Evolutionary conservation across 169 alveolate genomes (phyloP).

Genomic region (Cryptosporidium ubiquitum): DNA sequence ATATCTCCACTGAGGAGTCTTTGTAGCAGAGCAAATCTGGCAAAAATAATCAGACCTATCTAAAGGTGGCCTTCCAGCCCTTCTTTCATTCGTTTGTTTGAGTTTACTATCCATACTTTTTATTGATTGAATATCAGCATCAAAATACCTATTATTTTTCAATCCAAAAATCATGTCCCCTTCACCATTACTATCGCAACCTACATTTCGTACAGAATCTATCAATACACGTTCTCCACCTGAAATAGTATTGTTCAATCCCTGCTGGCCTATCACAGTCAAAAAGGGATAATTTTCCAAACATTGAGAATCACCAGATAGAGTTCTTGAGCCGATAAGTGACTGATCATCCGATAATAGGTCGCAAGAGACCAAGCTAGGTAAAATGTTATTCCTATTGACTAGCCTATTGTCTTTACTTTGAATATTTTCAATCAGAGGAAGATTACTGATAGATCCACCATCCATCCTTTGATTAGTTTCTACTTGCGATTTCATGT

Average conservation of each 20-base stretch:
- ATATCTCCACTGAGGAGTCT: constrained; percentile 73
- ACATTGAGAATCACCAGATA: constrained; percentile 66
- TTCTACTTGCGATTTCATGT: constrained; percentile 60
- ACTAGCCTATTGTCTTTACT: constrained; percentile 41
- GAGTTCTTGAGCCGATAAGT: constrained; percentile 46
- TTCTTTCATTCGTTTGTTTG: constrained; percentile 64
- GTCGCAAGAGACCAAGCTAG: constrained; percentile 42
- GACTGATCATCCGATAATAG: constrained; percentile 61
- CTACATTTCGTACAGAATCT: not conserved
- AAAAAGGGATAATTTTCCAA: constrained; percentile 30
- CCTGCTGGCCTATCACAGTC: not conserved
- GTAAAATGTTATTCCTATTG: constrained; percentile 26
- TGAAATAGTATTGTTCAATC: not conserved
- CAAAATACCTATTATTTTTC: constrained; percentile 21
- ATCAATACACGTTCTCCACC: not conserved
- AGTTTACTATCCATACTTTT: constrained; percentile 55
- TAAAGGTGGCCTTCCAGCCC: constrained; percentile 74
- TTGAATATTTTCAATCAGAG: constrained; percentile 32
- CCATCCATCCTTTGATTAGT: constrained; percentile 15
- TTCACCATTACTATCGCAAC: constrained; percentile 9
- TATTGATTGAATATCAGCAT: constrained; percentile 29
- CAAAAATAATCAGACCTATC: constrained; percentile 72
- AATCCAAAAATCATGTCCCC: constrained; percentile 39
- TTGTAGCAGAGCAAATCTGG: constrained; percentile 73
- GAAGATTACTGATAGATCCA: not conserved